Conservation (phyloP, 768 basidiomycete species). For the Sutorius australiensis region DNA sequence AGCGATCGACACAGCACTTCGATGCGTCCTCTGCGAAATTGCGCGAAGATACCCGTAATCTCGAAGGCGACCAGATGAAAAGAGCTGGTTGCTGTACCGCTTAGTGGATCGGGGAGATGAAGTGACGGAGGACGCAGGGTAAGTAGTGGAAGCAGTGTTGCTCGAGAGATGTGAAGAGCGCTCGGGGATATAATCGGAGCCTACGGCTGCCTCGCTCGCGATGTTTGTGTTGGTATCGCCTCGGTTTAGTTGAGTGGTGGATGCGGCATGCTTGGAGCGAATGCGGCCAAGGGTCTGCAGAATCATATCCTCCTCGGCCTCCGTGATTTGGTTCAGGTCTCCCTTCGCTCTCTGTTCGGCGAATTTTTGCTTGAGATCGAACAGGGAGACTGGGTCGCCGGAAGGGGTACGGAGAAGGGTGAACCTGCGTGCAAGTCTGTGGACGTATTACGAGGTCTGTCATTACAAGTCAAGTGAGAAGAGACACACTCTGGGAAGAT, state of each 20-base stretch:
- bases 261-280: constrained; percentile 34
- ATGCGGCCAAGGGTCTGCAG: constrained; percentile 63
- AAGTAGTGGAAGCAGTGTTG: constrained; percentile 34
- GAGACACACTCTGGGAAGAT: constrained; percentile 77
- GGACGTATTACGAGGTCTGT: constrained; percentile 14
- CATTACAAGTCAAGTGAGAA: constrained; percentile 6
- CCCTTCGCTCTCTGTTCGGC: constrained; percentile 76
- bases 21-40: constrained; percentile 42
- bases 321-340: constrained; percentile 62
- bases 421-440: constrained; percentile 78
- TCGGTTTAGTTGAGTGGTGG: constrained; percentile 16
- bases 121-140: constrained; percentile 38
- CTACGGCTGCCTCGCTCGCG: constrained; percentile 17
- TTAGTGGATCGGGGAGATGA: constrained; percentile 51
- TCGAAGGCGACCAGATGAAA: constrained; percentile 74
- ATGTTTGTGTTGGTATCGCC: constrained; percentile 16
- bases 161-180: constrained; percentile 35
- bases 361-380: constrained; percentile 61
- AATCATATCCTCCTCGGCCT: constrained; percentile 84
- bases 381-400: constrained; percentile 62
- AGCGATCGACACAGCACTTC: constrained; percentile 39
- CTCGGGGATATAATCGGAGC: constrained; percentile 32
- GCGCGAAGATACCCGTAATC: constrained; percentile 70
- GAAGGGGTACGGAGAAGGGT: constrained; percentile 69
- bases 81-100: constrained; percentile 84